phyloP scores from a whole-genome alignment of 129 eudicot genomes.

The Flaveria sonorensis region DNA sequence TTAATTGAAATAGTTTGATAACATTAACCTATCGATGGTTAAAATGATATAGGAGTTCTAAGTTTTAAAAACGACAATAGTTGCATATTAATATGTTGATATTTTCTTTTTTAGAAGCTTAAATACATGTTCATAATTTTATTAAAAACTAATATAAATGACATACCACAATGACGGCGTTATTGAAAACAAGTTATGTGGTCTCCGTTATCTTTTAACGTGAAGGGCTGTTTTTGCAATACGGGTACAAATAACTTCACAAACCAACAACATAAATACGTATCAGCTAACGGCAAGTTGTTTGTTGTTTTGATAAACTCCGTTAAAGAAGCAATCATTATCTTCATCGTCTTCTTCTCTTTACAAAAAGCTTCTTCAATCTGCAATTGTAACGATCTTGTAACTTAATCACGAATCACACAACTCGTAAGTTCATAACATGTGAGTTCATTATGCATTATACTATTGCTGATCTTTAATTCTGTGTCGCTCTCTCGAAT shows the following conservation, averaged over 20 bases:
- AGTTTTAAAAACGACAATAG: too few species aligned
- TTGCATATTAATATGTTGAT: too few species aligned
- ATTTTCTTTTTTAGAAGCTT: too few species aligned
- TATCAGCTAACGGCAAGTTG: not conserved
- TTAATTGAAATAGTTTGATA: too few species aligned
- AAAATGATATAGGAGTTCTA: too few species aligned
- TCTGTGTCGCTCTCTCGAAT: conserved; percentile 7
- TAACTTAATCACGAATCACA: not conserved
- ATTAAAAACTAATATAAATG: too few species aligned
- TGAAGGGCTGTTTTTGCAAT: not conserved
- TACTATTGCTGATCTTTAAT: conserved; percentile 8
- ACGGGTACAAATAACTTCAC: not conserved
- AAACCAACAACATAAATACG: not conserved
- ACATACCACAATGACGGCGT: too few species aligned
- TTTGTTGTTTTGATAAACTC: not conserved
- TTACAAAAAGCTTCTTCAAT: conserved; percentile 14
- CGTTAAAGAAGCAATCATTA: not conserved
- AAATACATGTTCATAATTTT: too few species aligned
- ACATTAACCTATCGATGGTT: too few species aligned
- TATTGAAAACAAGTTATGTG: too few species aligned
- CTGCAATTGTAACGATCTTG: conserved; percentile 28
- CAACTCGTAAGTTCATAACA: conserved; percentile 23
- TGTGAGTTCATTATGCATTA: not conserved
- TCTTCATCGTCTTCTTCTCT: not conserved
- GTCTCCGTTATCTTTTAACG: not conserved